phyloP scores from a whole-genome alignment of 768 basidiomycete species.

The Pisolithus albus region DNA sequence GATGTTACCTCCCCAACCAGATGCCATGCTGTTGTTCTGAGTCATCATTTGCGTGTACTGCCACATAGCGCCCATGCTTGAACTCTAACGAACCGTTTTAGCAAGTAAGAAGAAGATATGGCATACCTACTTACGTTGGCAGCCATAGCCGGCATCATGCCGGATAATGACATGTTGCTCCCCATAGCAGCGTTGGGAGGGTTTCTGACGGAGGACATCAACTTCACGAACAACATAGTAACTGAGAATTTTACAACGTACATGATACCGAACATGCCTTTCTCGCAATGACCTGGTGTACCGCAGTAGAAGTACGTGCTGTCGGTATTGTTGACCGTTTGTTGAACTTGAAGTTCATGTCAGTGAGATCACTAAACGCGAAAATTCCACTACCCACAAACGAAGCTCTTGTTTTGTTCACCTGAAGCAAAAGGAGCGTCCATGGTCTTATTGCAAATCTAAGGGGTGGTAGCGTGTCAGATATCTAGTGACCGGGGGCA shows the following conservation, averaged over 20 bases:
- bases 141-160: slow-evolving; percentile 45
- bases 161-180: slow-evolving; percentile 36
- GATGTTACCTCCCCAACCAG: neutral
- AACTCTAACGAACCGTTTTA: slow-evolving; percentile 31
- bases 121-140: slow-evolving; percentile 33
- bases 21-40: slow-evolving; percentile 27
- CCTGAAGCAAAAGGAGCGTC: slow-evolving; percentile 51
- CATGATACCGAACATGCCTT: slow-evolving; percentile 85
- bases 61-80: slow-evolving; percentile 50
- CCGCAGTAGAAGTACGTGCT: slow-evolving; percentile 74
- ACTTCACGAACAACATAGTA: slow-evolving; percentile 38
- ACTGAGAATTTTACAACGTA: slow-evolving; percentile 20
- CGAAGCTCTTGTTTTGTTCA: slow-evolving; percentile 50
- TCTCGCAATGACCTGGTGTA: slow-evolving; percentile 62
- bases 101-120: neutral
- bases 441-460: slow-evolving; percentile 66
- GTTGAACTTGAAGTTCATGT: slow-evolving; percentile 41
- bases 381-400: slow-evolving; percentile 37
- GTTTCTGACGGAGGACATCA: slow-evolving; percentile 41
- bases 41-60: slow-evolving; percentile 46
- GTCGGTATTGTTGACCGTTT: slow-evolving; percentile 66
- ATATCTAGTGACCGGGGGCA: neutral
- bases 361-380: slow-evolving; percentile 6
- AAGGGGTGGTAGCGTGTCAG: neutral
- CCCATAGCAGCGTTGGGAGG: neutral